phyloP scores from a whole-genome alignment of 768 basidiomycete genomes.

The Termitomyces sp. region DNA sequence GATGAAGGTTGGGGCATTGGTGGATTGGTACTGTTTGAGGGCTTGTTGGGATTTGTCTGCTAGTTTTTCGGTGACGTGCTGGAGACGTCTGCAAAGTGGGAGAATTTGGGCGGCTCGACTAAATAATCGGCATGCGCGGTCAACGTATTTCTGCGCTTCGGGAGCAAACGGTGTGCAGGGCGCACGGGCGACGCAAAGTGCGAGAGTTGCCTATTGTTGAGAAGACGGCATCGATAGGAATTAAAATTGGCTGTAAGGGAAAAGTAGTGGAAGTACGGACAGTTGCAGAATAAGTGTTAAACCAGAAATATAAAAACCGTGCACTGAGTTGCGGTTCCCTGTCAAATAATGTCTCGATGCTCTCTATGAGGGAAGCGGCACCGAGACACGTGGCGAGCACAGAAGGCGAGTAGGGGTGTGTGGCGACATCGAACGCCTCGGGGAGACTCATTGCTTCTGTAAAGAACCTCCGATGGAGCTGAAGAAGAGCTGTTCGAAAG shows the following conservation, averaged over 20 bases:
- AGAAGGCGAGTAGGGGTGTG: conserved; percentile 62
- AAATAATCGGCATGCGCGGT: conserved; percentile 54
- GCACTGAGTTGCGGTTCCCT: conserved; percentile 57
- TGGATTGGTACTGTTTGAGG: conserved; percentile 31
- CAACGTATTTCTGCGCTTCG: conserved; percentile 57
- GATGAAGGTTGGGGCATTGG: conserved; percentile 1
- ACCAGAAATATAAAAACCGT: conserved; percentile 71
- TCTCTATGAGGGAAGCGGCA: conserved; percentile 52
- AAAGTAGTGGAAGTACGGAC: conserved; percentile 32
- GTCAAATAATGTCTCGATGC: conserved; percentile 50
- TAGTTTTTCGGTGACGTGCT: conserved; percentile 33
- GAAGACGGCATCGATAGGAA: neutral
- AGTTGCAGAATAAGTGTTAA: conserved; percentile 67
- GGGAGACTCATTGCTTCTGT: conserved; percentile 56
- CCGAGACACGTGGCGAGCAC: conserved; percentile 65
- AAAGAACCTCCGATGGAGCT: conserved; percentile 64
- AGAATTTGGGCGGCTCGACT: conserved; percentile 51
- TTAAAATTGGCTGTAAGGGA: neutral
- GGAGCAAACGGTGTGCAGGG: conserved; percentile 54
- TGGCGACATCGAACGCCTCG: conserved; percentile 46
- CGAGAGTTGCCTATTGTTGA: conserved; percentile 49
- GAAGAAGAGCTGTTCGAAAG: conserved; percentile 48
- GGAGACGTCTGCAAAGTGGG: conserved; percentile 53
- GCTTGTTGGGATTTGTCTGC: conserved; percentile 43
- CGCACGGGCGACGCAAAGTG: conserved; percentile 58